A percentile compares a stretch with the other conserved stretches of the same genome.
phyloP scores from a whole-genome alignment of 495 filamentous ascomycete genomes.

The Sporormia fimetaria region DNA sequence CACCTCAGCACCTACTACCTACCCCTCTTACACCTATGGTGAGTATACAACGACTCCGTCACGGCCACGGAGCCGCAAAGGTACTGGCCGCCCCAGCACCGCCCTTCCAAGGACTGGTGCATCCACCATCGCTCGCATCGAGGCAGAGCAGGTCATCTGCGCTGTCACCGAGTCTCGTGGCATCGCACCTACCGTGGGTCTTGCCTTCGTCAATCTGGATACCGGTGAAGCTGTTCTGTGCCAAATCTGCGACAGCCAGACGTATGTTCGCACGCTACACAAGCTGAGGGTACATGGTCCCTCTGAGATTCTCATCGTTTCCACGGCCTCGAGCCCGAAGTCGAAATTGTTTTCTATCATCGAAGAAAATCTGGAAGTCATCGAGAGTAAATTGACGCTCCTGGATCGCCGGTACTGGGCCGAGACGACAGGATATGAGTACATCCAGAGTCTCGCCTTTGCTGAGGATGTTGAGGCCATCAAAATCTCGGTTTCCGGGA shows the following conservation, averaged over 20 bases:
- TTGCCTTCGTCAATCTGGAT: conserved; percentile 79
- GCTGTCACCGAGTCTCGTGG: conserved; percentile 85
- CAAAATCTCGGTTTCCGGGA: conserved; percentile 63
- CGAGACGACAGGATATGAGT: conserved; percentile 66
- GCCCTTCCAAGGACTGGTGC: conserved; percentile 55
- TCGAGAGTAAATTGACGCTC: conserved; percentile 44
- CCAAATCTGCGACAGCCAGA: conserved; percentile 83
- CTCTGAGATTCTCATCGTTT: conserved; percentile 60
- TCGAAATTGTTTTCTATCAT: conserved; percentile 71
- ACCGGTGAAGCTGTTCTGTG: conserved; percentile 74
- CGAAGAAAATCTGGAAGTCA: conserved; percentile 50
- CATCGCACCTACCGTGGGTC: conserved; percentile 72
- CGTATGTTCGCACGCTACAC: conserved; percentile 71
- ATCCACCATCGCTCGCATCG: conserved; percentile 46
- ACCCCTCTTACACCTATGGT: conserved; percentile 27
- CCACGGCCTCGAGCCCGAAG: conserved; percentile 51
- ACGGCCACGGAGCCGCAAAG: conserved; percentile 36
- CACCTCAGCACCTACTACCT: conserved; percentile 30
- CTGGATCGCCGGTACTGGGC: conserved; percentile 83
- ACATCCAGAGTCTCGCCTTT: conserved; percentile 69
- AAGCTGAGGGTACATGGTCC: conserved; percentile 73
- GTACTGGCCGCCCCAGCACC: conserved; percentile 40
- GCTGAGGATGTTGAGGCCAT: conserved; percentile 65
- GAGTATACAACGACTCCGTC: conserved; percentile 29
- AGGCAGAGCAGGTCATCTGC: conserved; percentile 67